phyloP scores from a whole-genome alignment of 108 stramenopile species.

The Thalassiosira profunda region DNA sequence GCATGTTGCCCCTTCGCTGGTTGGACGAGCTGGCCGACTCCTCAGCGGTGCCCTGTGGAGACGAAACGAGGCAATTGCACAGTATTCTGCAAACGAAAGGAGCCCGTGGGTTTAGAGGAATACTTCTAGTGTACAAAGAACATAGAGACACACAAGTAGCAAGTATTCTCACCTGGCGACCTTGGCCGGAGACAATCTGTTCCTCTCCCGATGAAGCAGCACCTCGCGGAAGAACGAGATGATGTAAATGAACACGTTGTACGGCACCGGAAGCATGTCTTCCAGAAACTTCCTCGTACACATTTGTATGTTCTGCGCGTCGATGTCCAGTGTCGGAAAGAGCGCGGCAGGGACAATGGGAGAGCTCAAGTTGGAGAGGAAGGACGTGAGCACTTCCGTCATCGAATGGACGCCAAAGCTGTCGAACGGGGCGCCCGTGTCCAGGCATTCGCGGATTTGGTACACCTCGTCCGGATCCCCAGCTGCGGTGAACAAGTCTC shows the following conservation, averaged over 20 bases:
- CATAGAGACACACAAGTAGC: background rate
- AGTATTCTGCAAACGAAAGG: conserved; percentile 55
- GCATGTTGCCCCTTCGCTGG: conserved; percentile 53
- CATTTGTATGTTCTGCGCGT: conserved; percentile 81
- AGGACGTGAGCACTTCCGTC: conserved; percentile 77
- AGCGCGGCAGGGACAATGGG: conserved; percentile 85
- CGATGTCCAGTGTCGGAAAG: conserved; percentile 88
- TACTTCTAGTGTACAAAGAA: background rate
- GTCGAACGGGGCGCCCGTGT: conserved; percentile 81
- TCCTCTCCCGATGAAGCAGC: conserved; percentile 70
- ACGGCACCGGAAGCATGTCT: conserved; percentile 91
- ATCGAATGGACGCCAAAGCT: conserved; percentile 80
- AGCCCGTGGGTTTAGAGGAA: background rate
- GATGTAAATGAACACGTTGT: conserved; percentile 98
- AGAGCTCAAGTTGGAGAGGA: conserved; percentile 79
- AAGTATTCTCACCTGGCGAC: conserved; percentile 54
- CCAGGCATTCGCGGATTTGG: conserved; percentile 89
- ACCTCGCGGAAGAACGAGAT: conserved; percentile 95
- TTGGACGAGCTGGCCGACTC: conserved; percentile 50
- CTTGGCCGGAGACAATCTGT: conserved; percentile 78
- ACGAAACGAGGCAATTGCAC: conserved; percentile 65
- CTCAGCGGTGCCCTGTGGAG: conserved; percentile 54
- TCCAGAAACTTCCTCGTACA: conserved; percentile 87
- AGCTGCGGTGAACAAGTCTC: conserved; percentile 83
- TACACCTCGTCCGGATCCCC: conserved; percentile 82